Evolutionary conservation across 2,329 filamentous ascomycete species (phyloP), one percentile per base, ranked within the genome.

Genomic region (Alternaria sp.): DNA sequence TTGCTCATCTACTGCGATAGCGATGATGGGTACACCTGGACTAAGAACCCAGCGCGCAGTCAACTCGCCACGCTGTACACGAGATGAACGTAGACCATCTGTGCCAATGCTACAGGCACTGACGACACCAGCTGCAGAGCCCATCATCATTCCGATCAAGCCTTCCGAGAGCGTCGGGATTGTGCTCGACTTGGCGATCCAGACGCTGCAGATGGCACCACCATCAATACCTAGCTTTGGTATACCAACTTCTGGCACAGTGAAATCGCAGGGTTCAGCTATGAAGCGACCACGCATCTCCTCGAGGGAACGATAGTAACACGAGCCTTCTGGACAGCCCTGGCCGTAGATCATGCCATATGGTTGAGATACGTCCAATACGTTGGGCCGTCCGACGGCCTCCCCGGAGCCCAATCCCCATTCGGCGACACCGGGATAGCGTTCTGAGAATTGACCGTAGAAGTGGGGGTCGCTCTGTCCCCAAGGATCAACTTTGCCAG

Each of bases 31-130:
- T 3, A 98, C 93, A 39, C 95, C 95, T 3, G 95, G 95, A 71
- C 92, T 93, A 11, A 98, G 82, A 9, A 92, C 88, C 94, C 94
- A 98, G 66, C 90, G 90, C 33, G 91, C 91, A 37, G 92, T 96
- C 65, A 95, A 69, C 52, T 96, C 90, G 4, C 93, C 93, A 39
- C 87, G 86, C 36, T 84, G 82, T 63, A 89, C 86, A 56, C 89
- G 85, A 53, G 86, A 83, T 51, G 86, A 81, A 50, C 89, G 86
- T 24, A 86, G 75, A 50, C 81, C 81, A 71, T 85, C 83, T 13
- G 81, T 81, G 24, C 90, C 90, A 1, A 97, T 80, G 21, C 91
- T 89, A 78, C 95, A 97, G 0, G 92, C 85, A 0, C 91, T 91
- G 39, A 98, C 83, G 2, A 97, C 84, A 39, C 94, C 94, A 9